Base-by-base conservation (phyloP, 192 early-diverging fungal genomes). In the Coemansia asiatica region DNA sequence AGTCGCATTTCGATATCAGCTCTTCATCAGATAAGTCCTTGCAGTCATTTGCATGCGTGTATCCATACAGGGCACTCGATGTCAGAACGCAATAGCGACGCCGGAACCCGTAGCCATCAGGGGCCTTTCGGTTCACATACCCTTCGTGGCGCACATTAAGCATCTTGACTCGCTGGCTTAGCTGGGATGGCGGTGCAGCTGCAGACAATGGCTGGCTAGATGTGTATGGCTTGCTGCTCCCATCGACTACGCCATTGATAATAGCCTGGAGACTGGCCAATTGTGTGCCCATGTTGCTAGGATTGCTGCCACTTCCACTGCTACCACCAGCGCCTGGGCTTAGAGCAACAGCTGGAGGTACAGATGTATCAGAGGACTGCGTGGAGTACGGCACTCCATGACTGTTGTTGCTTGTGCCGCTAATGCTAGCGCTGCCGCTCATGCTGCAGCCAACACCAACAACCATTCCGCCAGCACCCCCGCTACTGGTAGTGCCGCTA, bases 51-150 rank as follows among this genome's bases (percentile, higher is more conserved):
- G 72, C 72, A 35, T 74, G 66, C 21, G 75, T 58, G 46, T 78
- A 83, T 9, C 72, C 73, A 31, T 69, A 83, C 16, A 83, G 67
- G 13, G 57, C 68, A 1, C 29, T 65, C 9, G 69, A 68, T 10
- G 60, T 61, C 19, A 84, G 66, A 22, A 84, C 73, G 38, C 71
- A 75, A 64, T 72, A 84, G 44, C 82, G 77, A 22, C 82, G 82
- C 5, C 82, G 82, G 55, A 80, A 74, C 12, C 82, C 82, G 56
- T 80, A 84, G 21, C 82, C 77, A 22, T 74, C 64, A 16, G 70
- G 61, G 2, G 68, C 64, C 68, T 81, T 80, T 56, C 77, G 66
- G 63, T 76, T 73, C 47, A 84, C 68, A 49, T 79, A 80, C 58
- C 82, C 78, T 51, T 75, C 68, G 55, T 84, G 75, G 46, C 71